Percentiles rank a stretch among this genome's conserved stretches.
These are phyloP conservation scores for Tolypocladium cylindrosporum DNA, from an alignment of 2,329 filamentous ascomycete genomes.

Conservation along the genomic window DNA sequence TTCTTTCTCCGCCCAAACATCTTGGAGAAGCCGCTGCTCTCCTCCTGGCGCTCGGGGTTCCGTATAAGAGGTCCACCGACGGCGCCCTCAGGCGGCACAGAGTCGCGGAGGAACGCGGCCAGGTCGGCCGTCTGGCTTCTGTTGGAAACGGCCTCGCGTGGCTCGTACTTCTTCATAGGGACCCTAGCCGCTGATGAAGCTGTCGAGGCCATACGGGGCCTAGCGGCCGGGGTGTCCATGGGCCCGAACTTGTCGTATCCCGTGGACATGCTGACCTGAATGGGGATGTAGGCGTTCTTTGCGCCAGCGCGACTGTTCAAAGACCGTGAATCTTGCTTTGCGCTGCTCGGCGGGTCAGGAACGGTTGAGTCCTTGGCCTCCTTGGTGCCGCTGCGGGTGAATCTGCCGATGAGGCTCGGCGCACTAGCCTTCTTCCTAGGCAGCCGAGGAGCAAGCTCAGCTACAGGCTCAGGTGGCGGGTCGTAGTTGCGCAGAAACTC, in stretches of 20 bases:
- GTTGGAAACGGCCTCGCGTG: slow-evolving; percentile 38
- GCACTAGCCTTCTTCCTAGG: slow-evolving; percentile 57
- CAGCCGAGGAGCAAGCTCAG: slow-evolving; percentile 17
- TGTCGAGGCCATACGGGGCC: slow-evolving; percentile 12
- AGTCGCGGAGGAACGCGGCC: slow-evolving; percentile 62
- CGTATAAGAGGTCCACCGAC: slow-evolving; percentile 9
- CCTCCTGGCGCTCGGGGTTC: slow-evolving; percentile 21
- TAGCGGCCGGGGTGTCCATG: slow-evolving; percentile 11
- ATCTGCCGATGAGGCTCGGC: slow-evolving; percentile 50
- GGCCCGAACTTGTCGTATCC: slow-evolving; percentile 32
- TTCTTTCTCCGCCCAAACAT: slow-evolving; percentile 43
- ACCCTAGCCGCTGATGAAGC: slow-evolving; percentile 28
- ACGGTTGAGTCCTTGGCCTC: slow-evolving; percentile 17
- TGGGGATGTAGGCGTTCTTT: slow-evolving; percentile 37
- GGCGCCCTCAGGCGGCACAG: slow-evolving; percentile 44
- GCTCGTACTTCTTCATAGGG: slow-evolving; percentile 48
- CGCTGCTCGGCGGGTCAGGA: slow-evolving; percentile 13
- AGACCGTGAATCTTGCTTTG: slow-evolving; percentile 20
- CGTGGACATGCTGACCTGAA: slow-evolving; percentile 39
- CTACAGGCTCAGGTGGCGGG: slow-evolving; percentile 45
- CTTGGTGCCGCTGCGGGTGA: slow-evolving; percentile 27
- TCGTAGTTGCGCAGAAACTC: slow-evolving; percentile 65
- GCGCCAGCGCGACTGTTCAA: slow-evolving; percentile 28
- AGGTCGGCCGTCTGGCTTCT: slow-evolving; percentile 55
- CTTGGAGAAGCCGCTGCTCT: slow-evolving; percentile 31